A percentile compares a stretch with the other conserved stretches of the same genome.
These are phyloP conservation scores for Lineolata rhizophorae DNA, from an alignment of 495 filamentous ascomycete genomes.

Conservation along the genomic window DNA sequence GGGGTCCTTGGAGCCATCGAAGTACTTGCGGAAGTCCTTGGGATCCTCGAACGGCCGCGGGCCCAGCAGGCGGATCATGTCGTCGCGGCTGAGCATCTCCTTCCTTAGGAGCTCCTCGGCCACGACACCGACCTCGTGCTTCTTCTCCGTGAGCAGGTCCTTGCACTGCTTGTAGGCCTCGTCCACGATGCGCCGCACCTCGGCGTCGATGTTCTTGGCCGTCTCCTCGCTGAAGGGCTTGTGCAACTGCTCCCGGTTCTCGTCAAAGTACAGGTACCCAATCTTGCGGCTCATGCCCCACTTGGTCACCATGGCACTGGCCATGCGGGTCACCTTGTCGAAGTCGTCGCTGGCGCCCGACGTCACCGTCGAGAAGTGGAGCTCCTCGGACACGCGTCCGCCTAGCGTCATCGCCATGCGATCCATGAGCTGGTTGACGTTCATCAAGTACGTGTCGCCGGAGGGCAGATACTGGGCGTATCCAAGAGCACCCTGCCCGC, in stretches of 20 bases:
- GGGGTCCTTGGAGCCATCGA: too few species aligned
- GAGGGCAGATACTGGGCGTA: slow-evolving; percentile 93
- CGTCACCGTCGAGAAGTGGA: slow-evolving; percentile 91
- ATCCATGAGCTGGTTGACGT: slow-evolving; percentile 88
- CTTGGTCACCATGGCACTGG: slow-evolving; percentile 89
- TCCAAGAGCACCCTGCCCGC: slow-evolving; percentile 76
- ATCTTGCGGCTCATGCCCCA: slow-evolving; percentile 94
- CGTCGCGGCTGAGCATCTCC: slow-evolving; percentile 76
- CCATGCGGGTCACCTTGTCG: slow-evolving; percentile 94
- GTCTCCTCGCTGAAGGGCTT: slow-evolving; percentile 95
- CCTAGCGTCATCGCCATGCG: slow-evolving; percentile 99
- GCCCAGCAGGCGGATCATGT: slow-evolving; percentile 74
- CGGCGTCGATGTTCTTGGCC: slow-evolving; percentile 68
- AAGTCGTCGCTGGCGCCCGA: slow-evolving; percentile 90
- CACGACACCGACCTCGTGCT: slow-evolving; percentile 67
- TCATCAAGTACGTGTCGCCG: slow-evolving; percentile 85
- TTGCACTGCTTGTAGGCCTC: slow-evolving; percentile 82
- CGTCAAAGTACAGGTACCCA: slow-evolving; percentile 65
- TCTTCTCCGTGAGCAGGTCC: slow-evolving; percentile 61
- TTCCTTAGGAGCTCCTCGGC: slow-evolving; percentile 85
- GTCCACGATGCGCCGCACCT: slow-evolving; percentile 76
- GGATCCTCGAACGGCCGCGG: slow-evolving; percentile 62
- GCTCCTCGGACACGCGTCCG: slow-evolving; percentile 80
- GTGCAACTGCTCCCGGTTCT: slow-evolving; percentile 51
- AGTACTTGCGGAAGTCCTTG: slow-evolving; percentile 84